Percentiles rank a stretch among this genome's conserved stretches.
Evolutionary conservation across 495 filamentous ascomycete genomes (phyloP).

Genomic region (Pyronema domesticum): DNA sequence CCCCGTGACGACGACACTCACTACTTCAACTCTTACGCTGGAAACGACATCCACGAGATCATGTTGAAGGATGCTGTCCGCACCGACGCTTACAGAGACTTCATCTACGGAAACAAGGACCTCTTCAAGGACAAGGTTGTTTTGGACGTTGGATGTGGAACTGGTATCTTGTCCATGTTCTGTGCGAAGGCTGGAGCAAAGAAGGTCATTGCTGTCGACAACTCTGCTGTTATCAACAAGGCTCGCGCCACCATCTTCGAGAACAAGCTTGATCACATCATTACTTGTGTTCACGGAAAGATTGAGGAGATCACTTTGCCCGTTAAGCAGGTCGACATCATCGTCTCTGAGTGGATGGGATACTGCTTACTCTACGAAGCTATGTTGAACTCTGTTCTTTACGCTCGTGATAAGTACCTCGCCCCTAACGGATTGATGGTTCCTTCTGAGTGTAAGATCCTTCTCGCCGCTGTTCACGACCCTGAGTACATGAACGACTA

Average conservation of each 20-base stretch:
- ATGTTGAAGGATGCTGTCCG: constrained; percentile 68
- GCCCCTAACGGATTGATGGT: constrained; percentile 48
- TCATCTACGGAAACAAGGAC: constrained; percentile 67
- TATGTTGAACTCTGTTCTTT: constrained; percentile 88
- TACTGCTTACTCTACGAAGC: constrained; percentile 85
- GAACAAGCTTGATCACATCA: constrained; percentile 62
- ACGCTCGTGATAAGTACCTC: constrained; percentile 72
- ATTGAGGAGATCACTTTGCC: constrained; percentile 77
- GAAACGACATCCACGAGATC: constrained; percentile 75
- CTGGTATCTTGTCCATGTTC: constrained; percentile 87
- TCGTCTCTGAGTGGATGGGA: constrained; percentile 96
- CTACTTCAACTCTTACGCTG: constrained; percentile 71
- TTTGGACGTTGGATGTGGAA: constrained; percentile 85
- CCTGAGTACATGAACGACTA: constrained; percentile 31
- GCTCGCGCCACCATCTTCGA: constrained; percentile 67
- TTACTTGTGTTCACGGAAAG: constrained; percentile 60
- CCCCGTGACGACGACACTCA: constrained; percentile 40
- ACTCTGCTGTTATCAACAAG: constrained; percentile 80
- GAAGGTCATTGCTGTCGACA: constrained; percentile 82
- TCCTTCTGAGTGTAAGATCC: constrained; percentile 10
- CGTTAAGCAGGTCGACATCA: constrained; percentile 75
- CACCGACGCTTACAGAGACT: constrained; percentile 51
- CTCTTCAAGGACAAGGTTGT: constrained; percentile 74
- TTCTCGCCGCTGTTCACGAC: constrained; percentile 26
- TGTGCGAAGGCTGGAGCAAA: constrained; percentile 77